Conservation (phyloP, 768 basidiomycete genomes). For the Pleurotus eryngii region DNA sequence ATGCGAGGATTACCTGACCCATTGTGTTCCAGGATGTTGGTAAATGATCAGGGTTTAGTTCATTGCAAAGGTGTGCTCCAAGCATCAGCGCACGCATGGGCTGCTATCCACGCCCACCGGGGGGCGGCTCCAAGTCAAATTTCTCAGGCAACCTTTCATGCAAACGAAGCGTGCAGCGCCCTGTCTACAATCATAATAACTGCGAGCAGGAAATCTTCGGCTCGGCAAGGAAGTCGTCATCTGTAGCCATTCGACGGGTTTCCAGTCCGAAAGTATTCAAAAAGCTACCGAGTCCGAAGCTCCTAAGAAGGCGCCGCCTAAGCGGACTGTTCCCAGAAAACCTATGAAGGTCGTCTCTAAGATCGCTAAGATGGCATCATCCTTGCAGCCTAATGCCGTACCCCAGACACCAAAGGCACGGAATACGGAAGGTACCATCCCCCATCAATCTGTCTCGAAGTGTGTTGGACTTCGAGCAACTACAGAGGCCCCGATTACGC, state of each 20-base stretch:
- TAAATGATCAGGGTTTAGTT: slow-evolving; percentile 29
- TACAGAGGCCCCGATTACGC: too few species aligned
- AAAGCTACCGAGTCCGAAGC: slow-evolving; percentile 17
- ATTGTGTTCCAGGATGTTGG: slow-evolving; percentile 17
- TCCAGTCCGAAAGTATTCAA: slow-evolving; percentile 20
- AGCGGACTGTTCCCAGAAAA: slow-evolving; percentile 15
- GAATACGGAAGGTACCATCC: too few species aligned
- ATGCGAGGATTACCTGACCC: not conserved
- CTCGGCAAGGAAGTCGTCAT: slow-evolving; percentile 3
- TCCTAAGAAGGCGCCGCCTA: slow-evolving; percentile 14
- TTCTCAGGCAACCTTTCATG: slow-evolving; percentile 43
- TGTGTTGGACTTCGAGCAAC: too few species aligned
- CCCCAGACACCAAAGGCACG: not conserved
- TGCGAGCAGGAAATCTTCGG: not conserved
- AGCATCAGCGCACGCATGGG: slow-evolving; percentile 60
- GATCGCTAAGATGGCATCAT: too few species aligned
- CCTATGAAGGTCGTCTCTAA: too few species aligned
- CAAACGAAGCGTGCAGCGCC: slow-evolving; percentile 49
- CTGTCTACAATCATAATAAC: slow-evolving; percentile 35
- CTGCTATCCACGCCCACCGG: slow-evolving; percentile 69
- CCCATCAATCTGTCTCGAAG: too few species aligned
- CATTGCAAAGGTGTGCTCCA: slow-evolving; percentile 44
- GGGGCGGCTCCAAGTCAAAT: slow-evolving; percentile 41
- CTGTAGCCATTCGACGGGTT: slow-evolving; percentile 22
- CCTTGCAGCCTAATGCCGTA: too few species aligned